phyloP scores from a whole-genome alignment of 768 basidiomycete genomes.

The Megacollybia marginata region DNA sequence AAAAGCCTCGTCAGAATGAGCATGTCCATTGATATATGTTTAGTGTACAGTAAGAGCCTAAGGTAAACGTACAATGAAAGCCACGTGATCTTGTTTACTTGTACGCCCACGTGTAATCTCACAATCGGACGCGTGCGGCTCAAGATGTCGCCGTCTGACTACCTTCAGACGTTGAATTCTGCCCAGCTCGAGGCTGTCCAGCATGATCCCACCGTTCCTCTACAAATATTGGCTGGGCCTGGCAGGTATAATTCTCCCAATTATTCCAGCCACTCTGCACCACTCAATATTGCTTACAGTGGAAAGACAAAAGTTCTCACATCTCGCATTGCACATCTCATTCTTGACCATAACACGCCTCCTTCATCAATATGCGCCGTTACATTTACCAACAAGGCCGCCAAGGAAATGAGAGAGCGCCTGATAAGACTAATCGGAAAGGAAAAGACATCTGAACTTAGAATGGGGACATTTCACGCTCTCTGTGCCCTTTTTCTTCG shows the following conservation, averaged over 20 bases:
- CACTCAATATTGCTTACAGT: constrained; percentile 21
- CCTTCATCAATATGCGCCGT: constrained; percentile 68
- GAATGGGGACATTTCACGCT: constrained; percentile 75
- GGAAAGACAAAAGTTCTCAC: constrained; percentile 69
- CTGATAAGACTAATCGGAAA: constrained; percentile 63
- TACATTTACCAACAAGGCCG: constrained; percentile 88
- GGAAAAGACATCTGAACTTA: constrained; percentile 41
- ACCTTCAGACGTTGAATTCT: too few species aligned
- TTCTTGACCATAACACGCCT: constrained; percentile 40
- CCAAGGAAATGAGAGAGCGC: constrained; percentile 77
- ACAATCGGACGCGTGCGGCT: too few species aligned
- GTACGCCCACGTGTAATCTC: too few species aligned
- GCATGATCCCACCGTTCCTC: constrained; percentile 50
- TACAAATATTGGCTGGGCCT: constrained; percentile 81
- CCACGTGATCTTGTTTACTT: too few species aligned
- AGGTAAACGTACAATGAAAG: too few species aligned
- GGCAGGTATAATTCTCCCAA: constrained; percentile 19
- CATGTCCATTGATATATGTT: too few species aligned
- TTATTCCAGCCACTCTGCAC: neutral
- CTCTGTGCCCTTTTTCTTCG: constrained; percentile 69
- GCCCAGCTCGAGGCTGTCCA: constrained; percentile 33
- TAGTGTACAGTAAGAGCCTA: too few species aligned
- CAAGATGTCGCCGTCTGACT: too few species aligned
- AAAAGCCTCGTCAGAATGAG: neutral
- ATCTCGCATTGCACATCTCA: constrained; percentile 60